Evolutionary conservation across 352 stramenopile genomes (phyloP), one percentile per base, ranked within the genome.

Genomic region (Globisporangium cystogenes): DNA sequence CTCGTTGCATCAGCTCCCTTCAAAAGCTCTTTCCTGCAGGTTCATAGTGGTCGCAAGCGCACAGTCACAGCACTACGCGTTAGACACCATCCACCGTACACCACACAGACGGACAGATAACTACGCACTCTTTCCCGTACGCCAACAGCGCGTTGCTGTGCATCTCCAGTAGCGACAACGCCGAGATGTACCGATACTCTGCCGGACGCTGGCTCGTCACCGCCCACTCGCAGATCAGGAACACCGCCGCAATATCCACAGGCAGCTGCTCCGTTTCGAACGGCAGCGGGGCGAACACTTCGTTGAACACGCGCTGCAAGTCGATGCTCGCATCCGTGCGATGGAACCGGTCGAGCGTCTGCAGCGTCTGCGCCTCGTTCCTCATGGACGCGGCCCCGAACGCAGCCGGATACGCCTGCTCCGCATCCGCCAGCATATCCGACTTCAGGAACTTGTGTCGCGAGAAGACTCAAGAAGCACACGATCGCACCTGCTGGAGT

Each of bases 141-240:
- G 73, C 65, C 16, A 88, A 48, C 18, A 93, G 59, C 14, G 69
- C 55, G 20, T 74, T 83, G 52, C 70, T 92, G 57, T 93, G 82
- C 76, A 91, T 90, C 49, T 95, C 82, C 15, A 95, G 70, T 40
- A 95, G 53, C 10, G 82, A 82, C 37, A 91, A 60, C 35, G 80
- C 76, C 36, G 82, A 87, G 6, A 95, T 62, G 59, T 90, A 95
- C 10, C 84, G 74, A 47, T 91, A 93, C 40, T 95, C 84, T 20
- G 80, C 72, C 8, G 84, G 81, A 23, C 84, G 74, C 43, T 95
- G 82, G 33, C 73, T 85, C 18, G 82, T 90, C 21, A 95, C 76
- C 16, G 82, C 78, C 84, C 84, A 95, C 46, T 95, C 84, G 29
- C 82, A 93, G 2, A 95, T 67, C 7, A 91, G 62, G 39, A 90